Evolutionary conservation across 495 filamentous ascomycete species (phyloP).

Genomic region (Bryoglossum gracile): DNA sequence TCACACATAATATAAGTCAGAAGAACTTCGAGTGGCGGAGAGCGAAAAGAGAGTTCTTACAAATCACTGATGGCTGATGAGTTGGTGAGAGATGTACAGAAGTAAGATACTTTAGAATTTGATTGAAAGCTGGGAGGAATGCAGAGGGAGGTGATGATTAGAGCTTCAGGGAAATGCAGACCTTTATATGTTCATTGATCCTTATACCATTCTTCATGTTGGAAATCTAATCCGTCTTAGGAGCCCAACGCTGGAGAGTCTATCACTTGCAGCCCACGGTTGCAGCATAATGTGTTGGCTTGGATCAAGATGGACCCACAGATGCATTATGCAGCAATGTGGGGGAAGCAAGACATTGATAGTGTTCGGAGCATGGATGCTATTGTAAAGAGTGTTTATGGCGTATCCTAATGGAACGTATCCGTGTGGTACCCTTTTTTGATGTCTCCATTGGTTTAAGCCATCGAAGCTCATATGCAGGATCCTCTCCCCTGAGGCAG

Average conservation of each 20-base stretch:
- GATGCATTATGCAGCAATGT: not conserved
- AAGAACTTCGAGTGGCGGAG: no score
- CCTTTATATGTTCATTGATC: conserved; percentile 18
- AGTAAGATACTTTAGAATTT: conserved; percentile 5
- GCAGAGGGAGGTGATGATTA: no score
- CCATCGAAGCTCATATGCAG: not conserved
- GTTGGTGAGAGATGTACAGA: conserved; percentile 13
- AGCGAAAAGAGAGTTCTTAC: no score
- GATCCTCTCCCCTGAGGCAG: not conserved
- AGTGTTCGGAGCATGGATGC: not conserved
- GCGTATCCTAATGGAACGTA: not conserved
- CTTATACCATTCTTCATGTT: not conserved
- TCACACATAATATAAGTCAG: no score
- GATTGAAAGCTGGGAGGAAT: conserved; percentile 3
- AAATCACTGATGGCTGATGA: no score
- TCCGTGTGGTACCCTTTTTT: not conserved
- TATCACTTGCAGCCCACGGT: not conserved
- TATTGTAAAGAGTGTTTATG: no score
- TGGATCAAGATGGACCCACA: not conserved
- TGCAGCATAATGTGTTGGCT: not conserved
- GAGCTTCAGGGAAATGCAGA: no score
- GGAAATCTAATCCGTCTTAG: not conserved
- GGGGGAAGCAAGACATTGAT: not conserved
- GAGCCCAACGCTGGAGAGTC: conserved; percentile 7
- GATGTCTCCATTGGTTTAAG: not conserved